Percentiles rank a stretch among this genome's conserved stretches.
phyloP scores from a whole-genome alignment of 768 basidiomycete species.

The Imleria badia region DNA sequence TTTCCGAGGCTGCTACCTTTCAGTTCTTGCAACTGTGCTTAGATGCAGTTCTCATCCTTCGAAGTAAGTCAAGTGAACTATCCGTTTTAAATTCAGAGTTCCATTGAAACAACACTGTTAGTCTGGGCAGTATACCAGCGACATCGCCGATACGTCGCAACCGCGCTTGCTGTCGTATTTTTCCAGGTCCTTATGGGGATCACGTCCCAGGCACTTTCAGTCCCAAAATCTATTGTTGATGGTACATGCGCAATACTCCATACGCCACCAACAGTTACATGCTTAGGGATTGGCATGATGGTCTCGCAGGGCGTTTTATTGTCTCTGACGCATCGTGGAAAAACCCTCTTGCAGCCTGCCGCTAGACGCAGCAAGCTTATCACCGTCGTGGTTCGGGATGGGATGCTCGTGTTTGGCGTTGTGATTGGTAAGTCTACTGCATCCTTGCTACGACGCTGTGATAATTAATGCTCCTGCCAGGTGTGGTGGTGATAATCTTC shows the following conservation, averaged over 20 bases:
- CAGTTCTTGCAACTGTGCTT: conserved; percentile 14
- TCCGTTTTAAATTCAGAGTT: background rate
- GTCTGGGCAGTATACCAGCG: conserved; percentile 17
- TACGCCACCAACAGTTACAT: background rate
- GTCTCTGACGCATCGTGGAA: conserved; percentile 17
- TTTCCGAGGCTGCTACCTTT: background rate
- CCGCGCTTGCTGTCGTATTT: conserved; percentile 1
- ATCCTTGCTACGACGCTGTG: background rate
- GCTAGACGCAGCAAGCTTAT: conserved; percentile 16
- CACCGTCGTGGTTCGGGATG: conserved; percentile 16
- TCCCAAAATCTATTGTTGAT: conserved; percentile 9
- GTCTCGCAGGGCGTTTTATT: conserved; percentile 17
- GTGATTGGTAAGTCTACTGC: conserved; percentile 9
- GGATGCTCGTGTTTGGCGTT: conserved; percentile 8
- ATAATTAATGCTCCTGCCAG: background rate
- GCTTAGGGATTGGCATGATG: conserved; percentile 1
- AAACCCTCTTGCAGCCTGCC: background rate
- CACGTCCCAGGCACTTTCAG: background rate
- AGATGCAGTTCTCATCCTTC: conserved; percentile 16
- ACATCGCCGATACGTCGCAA: background rate
- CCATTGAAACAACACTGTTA: background rate
- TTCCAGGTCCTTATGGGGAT: background rate
- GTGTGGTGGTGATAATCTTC: background rate
- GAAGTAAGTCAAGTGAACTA: conserved; percentile 12
- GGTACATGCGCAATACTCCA: conserved; percentile 8